Evolutionary conservation across 352 stramenopile genomes (phyloP).

Genomic region (Discostella stelligera): DNA sequence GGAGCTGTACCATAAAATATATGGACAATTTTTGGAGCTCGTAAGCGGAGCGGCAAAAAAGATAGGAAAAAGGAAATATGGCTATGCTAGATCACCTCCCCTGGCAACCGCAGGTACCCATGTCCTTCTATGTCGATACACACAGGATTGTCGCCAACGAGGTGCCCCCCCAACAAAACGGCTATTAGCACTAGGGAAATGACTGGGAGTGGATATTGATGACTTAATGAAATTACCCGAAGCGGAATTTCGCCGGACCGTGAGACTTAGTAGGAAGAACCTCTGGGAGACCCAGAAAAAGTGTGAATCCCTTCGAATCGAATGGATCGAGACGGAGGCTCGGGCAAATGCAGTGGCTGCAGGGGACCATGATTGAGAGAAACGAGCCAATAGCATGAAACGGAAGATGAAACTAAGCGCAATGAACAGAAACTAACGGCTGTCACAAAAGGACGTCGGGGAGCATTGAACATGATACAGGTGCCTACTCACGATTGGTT

Average conservation of each 20-base stretch:
- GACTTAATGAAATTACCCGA: neutral
- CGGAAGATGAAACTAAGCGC: neutral
- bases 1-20: too few relatives aligned
- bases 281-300: conserved; percentile 32
- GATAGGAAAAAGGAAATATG: too few relatives aligned
- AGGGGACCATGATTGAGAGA: conserved; percentile 9
- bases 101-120: too few relatives aligned
- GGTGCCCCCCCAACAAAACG: neutral
- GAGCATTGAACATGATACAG: conserved; percentile 19
- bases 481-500: conserved; percentile 28
- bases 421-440: conserved; percentile 17
- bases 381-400: conserved; percentile 5
- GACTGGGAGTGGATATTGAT: neutral
- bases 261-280: neutral
- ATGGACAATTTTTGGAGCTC: too few relatives aligned
- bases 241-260: too few relatives aligned
- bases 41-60: too few relatives aligned
- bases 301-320: neutral
- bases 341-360: neutral
- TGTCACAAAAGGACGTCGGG: conserved; percentile 9
- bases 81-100: too few relatives aligned
- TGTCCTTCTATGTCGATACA: too few relatives aligned
- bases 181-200: neutral
- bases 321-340: conserved; percentile 9
- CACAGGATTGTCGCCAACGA: too few relatives aligned